A percentile compares a stretch with the other conserved stretches of the same genome.
These are phyloP conservation scores for Phytophthora tentaculata DNA, from an alignment of 352 stramenopile species.

Conservation along the genomic window DNA sequence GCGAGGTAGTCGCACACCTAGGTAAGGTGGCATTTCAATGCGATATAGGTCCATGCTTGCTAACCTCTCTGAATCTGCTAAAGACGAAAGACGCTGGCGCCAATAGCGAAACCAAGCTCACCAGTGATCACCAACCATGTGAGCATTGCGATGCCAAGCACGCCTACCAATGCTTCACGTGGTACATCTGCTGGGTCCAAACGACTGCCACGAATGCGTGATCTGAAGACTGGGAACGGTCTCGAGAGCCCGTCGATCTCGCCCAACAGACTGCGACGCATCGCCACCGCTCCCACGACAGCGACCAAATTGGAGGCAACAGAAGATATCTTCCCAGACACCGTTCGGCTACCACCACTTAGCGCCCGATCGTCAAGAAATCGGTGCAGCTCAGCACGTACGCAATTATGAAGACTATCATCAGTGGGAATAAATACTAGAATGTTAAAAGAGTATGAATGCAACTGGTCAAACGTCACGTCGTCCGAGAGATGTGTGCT, in stretches of 20 bases:
- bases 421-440: conserved; percentile 43
- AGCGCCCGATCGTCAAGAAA: conserved; percentile 31
- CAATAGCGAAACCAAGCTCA: conserved; percentile 27
- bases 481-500: conserved; percentile 17
- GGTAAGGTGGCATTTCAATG: conserved; percentile 6
- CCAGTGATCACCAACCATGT: conserved; percentile 32
- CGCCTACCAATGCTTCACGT: conserved; percentile 13
- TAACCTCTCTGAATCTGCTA: conserved; percentile 22
- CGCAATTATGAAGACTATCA: conserved; percentile 12
- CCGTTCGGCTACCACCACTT: conserved; percentile 56
- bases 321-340: conserved; percentile 30
- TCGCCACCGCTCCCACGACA: conserved; percentile 47
- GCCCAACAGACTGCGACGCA: conserved; percentile 45
- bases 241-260: conserved; percentile 35
- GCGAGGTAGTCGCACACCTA: conserved; percentile 27
- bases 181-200: conserved; percentile 34
- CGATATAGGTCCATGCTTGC: not conserved
- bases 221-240: conserved; percentile 13
- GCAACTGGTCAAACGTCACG: conserved; percentile 1
- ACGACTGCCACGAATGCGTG: conserved; percentile 31
- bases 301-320: conserved; percentile 25
- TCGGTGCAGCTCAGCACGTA: conserved; percentile 15
- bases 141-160: conserved; percentile 13
- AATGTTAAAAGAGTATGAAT: conserved; percentile 18
- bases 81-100: conserved; percentile 50